A percentile compares a stretch with the other conserved stretches of the same genome.
Evolutionary conservation across 805 yeast genomes (phyloP).

Genomic region (Saturnispora serradocipensis): DNA sequence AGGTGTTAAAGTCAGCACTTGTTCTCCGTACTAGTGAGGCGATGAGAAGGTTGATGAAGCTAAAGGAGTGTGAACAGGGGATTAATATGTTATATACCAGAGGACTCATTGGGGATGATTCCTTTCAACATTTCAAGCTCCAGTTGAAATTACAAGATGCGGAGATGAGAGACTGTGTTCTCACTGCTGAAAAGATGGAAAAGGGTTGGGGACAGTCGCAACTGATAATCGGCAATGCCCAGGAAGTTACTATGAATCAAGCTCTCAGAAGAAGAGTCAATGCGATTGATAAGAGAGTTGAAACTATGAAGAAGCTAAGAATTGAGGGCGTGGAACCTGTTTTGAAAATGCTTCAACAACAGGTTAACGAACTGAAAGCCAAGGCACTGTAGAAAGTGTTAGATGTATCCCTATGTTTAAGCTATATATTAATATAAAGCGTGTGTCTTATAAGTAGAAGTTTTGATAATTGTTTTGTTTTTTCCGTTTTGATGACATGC

Average conservation of each 20-base stretch:
- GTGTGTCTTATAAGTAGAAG: neutral
- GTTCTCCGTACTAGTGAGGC: conserved; percentile 72
- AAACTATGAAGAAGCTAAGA: conserved; percentile 26
- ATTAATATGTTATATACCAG: conserved; percentile 68
- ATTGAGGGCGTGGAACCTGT: conserved; percentile 18
- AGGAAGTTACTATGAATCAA: conserved; percentile 86
- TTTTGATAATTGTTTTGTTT: neutral
- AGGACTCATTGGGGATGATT: conserved; percentile 87
- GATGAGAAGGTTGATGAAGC: conserved; percentile 69
- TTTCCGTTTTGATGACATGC: neutral
- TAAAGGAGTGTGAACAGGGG: conserved; percentile 68
- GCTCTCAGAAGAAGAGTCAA: conserved; percentile 71
- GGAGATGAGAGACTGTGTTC: conserved; percentile 68
- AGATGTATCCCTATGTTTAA: neutral
- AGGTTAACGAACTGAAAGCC: conserved; percentile 10
- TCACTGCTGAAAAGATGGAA: conserved; percentile 64
- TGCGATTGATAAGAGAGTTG: conserved; percentile 37
- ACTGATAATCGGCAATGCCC: conserved; percentile 64
- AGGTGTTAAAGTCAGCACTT: conserved; percentile 35
- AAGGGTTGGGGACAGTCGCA: conserved; percentile 64
- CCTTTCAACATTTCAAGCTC: conserved; percentile 69
- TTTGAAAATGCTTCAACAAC: conserved; percentile 12
- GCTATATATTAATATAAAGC: neutral
- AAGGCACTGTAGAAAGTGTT: neutral
- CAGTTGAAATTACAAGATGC: conserved; percentile 71